Conservation (phyloP, 2,329 filamentous ascomycete species). For the Rhynchosporium agropyri region DNA sequence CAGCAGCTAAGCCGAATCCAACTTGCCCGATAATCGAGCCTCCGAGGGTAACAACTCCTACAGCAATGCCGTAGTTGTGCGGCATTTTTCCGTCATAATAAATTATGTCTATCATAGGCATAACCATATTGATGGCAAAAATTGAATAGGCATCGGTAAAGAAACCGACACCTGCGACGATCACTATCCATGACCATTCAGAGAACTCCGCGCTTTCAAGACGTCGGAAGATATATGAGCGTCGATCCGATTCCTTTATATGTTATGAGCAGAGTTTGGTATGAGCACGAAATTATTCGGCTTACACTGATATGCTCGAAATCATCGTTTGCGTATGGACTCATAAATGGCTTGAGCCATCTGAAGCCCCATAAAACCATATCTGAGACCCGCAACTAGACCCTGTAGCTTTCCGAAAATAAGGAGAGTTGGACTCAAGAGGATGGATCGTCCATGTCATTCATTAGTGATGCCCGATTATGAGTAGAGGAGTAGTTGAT, state of each 20-base stretch:
- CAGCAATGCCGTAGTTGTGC: slow-evolving; percentile 43
- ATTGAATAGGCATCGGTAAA: slow-evolving; percentile 50
- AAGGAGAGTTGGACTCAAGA: too few species aligned
- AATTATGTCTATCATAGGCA: slow-evolving; percentile 51
- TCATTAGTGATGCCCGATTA: too few species aligned
- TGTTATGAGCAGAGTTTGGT: neutral
- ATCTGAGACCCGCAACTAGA: neutral
- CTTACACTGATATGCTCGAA: slow-evolving; percentile 33
- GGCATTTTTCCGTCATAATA: slow-evolving; percentile 49
- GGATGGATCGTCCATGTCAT: too few species aligned
- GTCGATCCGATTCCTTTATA: slow-evolving; percentile 32
- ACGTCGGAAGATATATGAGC: slow-evolving; percentile 31
- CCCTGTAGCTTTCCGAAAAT: neutral
- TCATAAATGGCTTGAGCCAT: slow-evolving; percentile 34
- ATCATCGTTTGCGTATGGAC: slow-evolving; percentile 32
- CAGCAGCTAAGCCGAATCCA: slow-evolving; percentile 50
- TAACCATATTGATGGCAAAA: slow-evolving; percentile 53
- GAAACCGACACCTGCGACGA: slow-evolving; percentile 52
- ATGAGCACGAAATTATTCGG: neutral
- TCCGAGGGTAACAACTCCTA: slow-evolving; percentile 50
- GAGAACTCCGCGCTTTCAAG: slow-evolving; percentile 32
- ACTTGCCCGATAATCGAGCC: slow-evolving; percentile 52
- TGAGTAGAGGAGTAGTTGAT: too few species aligned
- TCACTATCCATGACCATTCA: slow-evolving; percentile 34
- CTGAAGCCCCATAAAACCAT: slow-evolving; percentile 35